Conservation (phyloP, 768 basidiomycete species). For the Clavulina sp. region DNA sequence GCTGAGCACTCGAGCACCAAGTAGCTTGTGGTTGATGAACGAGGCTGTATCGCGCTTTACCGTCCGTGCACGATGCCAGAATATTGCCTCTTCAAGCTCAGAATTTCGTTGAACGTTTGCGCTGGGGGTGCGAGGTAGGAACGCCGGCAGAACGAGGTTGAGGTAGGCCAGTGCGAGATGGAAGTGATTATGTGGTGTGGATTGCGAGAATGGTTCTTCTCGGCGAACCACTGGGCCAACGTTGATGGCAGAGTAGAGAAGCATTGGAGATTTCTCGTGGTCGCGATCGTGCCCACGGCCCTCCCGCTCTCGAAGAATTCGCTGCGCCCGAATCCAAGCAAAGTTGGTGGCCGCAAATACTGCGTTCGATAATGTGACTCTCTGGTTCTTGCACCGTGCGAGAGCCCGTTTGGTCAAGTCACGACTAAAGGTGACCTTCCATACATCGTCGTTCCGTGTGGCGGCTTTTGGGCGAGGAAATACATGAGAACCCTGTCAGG, state of each 20-base stretch:
- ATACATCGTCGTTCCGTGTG: conserved; percentile 38
- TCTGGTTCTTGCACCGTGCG: conserved; percentile 20
- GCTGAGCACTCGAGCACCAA: conserved; percentile 40
- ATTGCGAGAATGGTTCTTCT: conserved; percentile 18
- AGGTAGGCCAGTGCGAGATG: conserved; percentile 69
- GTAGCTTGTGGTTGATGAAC: conserved; percentile 46
- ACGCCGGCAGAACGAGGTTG: conserved; percentile 65
- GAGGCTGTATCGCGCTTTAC: conserved; percentile 51
- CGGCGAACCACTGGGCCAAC: conserved; percentile 35
- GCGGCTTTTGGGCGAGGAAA: conserved; percentile 34
- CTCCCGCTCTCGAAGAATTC: not conserved
- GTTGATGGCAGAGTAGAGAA: conserved; percentile 81
- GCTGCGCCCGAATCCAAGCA: conserved; percentile 16
- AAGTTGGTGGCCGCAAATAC: conserved; percentile 21
- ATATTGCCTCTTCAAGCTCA: conserved; percentile 24
- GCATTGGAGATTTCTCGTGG: conserved; percentile 28
- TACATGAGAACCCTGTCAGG: conserved; percentile 50
- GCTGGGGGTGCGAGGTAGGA: conserved; percentile 36
- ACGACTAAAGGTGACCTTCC: conserved; percentile 14
- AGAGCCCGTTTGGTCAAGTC: conserved; percentile 9
- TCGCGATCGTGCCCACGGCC: conserved; percentile 20
- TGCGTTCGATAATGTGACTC: conserved; percentile 21
- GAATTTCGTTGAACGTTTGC: conserved; percentile 7
- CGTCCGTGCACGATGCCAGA: conserved; percentile 61
- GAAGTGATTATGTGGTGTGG: conserved; percentile 36